Evolutionary conservation across 2,329 filamentous ascomycete species (phyloP).

Genomic region (Aureobasidium sp.): DNA sequence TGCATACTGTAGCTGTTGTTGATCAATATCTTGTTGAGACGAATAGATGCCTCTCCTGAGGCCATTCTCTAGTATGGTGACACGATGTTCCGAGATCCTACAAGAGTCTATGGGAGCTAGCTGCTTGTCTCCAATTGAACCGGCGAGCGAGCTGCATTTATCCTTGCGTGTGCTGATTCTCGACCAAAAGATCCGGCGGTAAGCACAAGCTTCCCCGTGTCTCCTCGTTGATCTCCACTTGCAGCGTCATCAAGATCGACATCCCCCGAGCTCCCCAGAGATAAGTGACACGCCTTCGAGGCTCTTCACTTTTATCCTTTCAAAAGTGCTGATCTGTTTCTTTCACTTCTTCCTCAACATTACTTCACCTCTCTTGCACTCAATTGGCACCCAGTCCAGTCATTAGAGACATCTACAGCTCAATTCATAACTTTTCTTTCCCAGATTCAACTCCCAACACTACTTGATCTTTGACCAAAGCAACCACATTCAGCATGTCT

Average conservation of each 20-base stretch:
- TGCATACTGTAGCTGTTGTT: not conserved
- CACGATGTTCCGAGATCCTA: not conserved
- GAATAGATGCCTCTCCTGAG: not conserved
- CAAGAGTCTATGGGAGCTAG: not conserved
- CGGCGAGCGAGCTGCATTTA: not conserved
- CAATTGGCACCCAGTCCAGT: not conserved
- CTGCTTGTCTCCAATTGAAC: not conserved
- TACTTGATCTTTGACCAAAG: not conserved
- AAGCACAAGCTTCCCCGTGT: not conserved
- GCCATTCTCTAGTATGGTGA: not conserved
- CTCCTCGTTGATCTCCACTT: slow-evolving; percentile 3
- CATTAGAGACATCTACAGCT: not conserved
- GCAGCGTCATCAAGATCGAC: not conserved
- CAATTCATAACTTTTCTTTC: not conserved
- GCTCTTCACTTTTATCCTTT: not conserved
- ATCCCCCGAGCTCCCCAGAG: not conserved
- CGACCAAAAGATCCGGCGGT: not conserved
- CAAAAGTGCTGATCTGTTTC: not conserved
- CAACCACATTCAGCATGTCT: slow-evolving; percentile 11
- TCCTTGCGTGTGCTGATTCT: not conserved
- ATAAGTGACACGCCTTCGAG: not conserved
- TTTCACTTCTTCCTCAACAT: not conserved
- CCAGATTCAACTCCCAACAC: not conserved
- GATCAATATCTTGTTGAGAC: not conserved
- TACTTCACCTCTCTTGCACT: not conserved